These are phyloP conservation scores for Candida broadrunensis DNA, from an alignment of 805 yeast genomes.

Conservation along the genomic window DNA sequence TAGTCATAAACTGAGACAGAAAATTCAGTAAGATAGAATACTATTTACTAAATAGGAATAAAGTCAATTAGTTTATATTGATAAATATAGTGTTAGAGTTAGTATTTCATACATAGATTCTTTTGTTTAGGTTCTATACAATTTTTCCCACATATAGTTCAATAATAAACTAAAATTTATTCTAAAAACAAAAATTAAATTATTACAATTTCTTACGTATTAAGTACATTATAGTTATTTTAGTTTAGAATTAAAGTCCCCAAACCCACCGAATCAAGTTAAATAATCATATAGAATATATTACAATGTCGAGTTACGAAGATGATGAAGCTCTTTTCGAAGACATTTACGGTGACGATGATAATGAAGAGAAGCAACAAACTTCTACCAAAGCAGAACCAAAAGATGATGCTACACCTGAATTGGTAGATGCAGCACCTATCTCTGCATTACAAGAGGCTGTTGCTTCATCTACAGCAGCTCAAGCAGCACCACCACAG, in stretches of 20 bases:
- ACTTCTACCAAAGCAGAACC: conserved; percentile 9
- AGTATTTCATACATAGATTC: conserved; percentile 1
- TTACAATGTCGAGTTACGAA: conserved; percentile 48
- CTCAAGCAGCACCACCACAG: conserved; percentile 7
- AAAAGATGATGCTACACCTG: conserved; percentile 5
- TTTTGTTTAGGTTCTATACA: neutral
- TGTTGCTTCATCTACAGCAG: conserved; percentile 2
- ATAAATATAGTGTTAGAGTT: neutral
- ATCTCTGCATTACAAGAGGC: conserved; percentile 2
- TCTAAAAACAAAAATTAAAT: neutral
- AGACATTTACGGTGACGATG: conserved; percentile 60
- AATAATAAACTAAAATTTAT: neutral
- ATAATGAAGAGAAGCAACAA: conserved; percentile 2
- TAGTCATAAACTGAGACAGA: no score
- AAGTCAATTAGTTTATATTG: neutral
- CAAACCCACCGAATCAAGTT: neutral
- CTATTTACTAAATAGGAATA: no score
- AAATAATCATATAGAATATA: conserved; percentile 4
- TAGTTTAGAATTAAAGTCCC: conserved; percentile 1
- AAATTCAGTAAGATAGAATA: no score
- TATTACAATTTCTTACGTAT: neutral
- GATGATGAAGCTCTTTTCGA: conserved; percentile 95
- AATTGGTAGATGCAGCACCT: conserved; percentile 7
- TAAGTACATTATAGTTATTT: neutral
- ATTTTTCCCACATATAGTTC: neutral